Evolutionary conservation across 148 eudicot genomes (phyloP).

Genomic region (Rhododendron molle): DNA sequence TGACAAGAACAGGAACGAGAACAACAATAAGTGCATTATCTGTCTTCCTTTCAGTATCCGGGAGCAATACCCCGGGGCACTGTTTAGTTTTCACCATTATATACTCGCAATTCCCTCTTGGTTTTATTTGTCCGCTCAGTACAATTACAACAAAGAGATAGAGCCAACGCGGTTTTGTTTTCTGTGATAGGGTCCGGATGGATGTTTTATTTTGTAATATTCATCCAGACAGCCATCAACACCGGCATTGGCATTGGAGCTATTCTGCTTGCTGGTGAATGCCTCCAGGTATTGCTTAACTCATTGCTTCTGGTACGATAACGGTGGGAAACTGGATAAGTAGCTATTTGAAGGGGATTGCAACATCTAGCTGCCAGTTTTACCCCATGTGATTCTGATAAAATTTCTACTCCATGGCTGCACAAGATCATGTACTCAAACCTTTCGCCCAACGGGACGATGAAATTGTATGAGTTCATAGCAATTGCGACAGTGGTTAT

Average conservation of each 20-base stretch:
- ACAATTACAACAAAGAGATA: not conserved
- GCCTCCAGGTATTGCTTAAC: slow-evolving; percentile 58
- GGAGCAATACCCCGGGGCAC: too few relatives aligned
- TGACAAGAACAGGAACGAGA: not conserved
- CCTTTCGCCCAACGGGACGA: slow-evolving; percentile 51
- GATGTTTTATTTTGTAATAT: slow-evolving; percentile 89
- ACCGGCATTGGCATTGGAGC: slow-evolving; percentile 80
- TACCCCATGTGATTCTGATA: not conserved
- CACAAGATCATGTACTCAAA: slow-evolving; percentile 70
- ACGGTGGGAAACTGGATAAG: not conserved
- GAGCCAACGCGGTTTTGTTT: not conserved
- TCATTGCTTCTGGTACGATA: not conserved
- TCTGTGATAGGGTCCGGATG: slow-evolving; percentile 64
- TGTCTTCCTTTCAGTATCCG: too few relatives aligned
- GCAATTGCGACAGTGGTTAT: slow-evolving; percentile 81
- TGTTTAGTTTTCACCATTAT: too few relatives aligned
- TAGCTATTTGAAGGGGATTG: not conserved
- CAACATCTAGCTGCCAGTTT: not conserved
- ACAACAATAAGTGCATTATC: too few relatives aligned
- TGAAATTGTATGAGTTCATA: slow-evolving; percentile 78
- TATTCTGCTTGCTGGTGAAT: slow-evolving; percentile 80
- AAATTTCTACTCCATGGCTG: not conserved
- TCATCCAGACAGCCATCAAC: slow-evolving; percentile 87
- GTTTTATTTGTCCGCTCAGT: too few relatives aligned
- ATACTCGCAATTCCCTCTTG: too few relatives aligned